Conservation (phyloP, 164 flowering plant genomes). For the Piper longum region DNA sequence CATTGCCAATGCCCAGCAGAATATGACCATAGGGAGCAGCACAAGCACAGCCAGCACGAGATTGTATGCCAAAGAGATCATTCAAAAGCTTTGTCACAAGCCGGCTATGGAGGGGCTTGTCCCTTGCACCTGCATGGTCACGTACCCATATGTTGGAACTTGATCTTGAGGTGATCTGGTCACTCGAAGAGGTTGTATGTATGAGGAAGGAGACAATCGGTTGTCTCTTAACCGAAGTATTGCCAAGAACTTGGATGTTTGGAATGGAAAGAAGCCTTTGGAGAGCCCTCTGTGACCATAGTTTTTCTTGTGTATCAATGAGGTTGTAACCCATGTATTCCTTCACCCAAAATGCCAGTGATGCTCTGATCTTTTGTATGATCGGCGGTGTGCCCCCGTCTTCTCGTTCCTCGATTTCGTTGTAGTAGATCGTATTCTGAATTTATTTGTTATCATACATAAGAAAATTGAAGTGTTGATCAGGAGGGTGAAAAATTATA, state of each 20-base stretch:
- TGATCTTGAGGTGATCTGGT: not conserved
- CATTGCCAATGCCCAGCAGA: slow-evolving; percentile 34
- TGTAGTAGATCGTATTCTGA: slow-evolving; percentile 60
- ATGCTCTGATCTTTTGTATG: slow-evolving; percentile 54
- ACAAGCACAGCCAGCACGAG: slow-evolving; percentile 85
- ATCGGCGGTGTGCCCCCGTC: slow-evolving; percentile 74
- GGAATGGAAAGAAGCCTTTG: slow-evolving; percentile 41
- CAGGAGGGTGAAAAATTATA: no score
- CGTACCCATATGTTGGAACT: slow-evolving; percentile 21
- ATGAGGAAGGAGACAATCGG: slow-evolving; percentile 69
- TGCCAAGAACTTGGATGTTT: slow-evolving; percentile 48
- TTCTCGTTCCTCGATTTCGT: slow-evolving; percentile 70
- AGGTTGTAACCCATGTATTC: slow-evolving; percentile 55
- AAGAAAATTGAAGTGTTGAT: no score
- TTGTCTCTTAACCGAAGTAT: slow-evolving; percentile 33
- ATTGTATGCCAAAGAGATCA: slow-evolving; percentile 83
- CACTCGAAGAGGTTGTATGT: slow-evolving; percentile 20
- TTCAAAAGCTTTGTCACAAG: slow-evolving; percentile 68
- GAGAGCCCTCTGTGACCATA: slow-evolving; percentile 33
- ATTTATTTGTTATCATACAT: no score
- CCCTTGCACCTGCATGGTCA: slow-evolving; percentile 30
- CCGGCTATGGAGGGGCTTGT: slow-evolving; percentile 60
- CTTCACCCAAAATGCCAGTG: slow-evolving; percentile 71
- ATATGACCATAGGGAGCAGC: slow-evolving; percentile 78
- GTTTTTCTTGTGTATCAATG: slow-evolving; percentile 32